phyloP scores from a whole-genome alignment of 192 early-diverging fungal genomes.

The Phycomyces nitens region DNA sequence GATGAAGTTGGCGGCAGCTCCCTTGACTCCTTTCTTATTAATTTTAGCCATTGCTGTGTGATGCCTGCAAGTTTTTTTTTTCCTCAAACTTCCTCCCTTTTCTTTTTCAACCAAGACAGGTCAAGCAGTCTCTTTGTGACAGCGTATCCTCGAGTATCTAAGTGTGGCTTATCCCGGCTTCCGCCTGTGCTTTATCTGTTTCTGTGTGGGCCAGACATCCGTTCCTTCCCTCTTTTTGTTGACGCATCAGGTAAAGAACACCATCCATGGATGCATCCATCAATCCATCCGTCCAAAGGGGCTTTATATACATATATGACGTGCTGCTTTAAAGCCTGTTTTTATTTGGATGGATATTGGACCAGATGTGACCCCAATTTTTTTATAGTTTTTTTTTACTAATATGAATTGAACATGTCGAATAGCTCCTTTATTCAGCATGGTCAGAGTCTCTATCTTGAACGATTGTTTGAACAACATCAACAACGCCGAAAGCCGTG shows the following conservation, averaged over 20 bases:
- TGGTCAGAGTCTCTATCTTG: constrained; percentile 95
- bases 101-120: constrained; percentile 11
- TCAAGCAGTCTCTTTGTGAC: constrained; percentile 10
- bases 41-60: constrained; percentile 53
- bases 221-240: not conserved
- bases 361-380: no score
- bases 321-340: not conserved
- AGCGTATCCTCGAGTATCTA: not conserved
- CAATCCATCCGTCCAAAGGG: constrained; percentile 11
- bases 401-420: no score
- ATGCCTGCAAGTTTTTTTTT: constrained; percentile 3
- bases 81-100: constrained; percentile 1
- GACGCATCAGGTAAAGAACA: not conserved
- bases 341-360: no score
- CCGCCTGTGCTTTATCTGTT: not conserved
- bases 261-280: constrained; percentile 31
- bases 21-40: constrained; percentile 83
- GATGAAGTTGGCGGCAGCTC: constrained; percentile 87
- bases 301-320: not conserved
- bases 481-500: constrained; percentile 97
- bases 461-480: constrained; percentile 98
- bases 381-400: no score
- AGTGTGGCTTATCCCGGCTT: not conserved
- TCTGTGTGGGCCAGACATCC: not conserved
- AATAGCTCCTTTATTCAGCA: constrained; percentile 43